A percentile compares a stretch with the other conserved stretches of the same genome.
Evolutionary conservation across 805 yeast genomes (phyloP).

Genomic region (Wickerhamomyces mucosus): DNA sequence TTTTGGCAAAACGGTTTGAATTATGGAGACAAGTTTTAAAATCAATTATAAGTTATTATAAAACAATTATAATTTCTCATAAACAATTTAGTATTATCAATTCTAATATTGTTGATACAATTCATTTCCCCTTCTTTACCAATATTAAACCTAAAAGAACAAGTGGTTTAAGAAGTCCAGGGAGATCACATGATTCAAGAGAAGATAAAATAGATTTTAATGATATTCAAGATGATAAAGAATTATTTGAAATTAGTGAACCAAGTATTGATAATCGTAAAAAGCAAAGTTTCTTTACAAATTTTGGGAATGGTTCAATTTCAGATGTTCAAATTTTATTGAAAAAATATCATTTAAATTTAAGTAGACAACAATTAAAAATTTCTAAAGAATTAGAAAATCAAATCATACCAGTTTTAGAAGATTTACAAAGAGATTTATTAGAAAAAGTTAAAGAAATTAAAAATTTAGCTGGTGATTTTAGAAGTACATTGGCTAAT

Average conservation of each 20-base stretch:
- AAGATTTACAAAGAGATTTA: conserved; percentile 63
- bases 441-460: conserved; percentile 79
- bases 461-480: conserved; percentile 70
- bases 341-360: conserved; percentile 55
- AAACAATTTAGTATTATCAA: conserved; percentile 82
- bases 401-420: conserved; percentile 57
- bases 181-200: conserved; percentile 2
- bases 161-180: background rate
- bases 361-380: conserved; percentile 46
- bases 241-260: conserved; percentile 26
- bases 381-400: conserved; percentile 47
- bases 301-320: conserved; percentile 63
- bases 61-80: conserved; percentile 71
- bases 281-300: conserved; percentile 49
- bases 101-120: conserved; percentile 68
- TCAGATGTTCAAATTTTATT: conserved; percentile 74
- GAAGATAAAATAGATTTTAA: background rate
- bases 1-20: conserved; percentile 69
- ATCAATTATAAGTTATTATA: conserved; percentile 64
- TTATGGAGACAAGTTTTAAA: conserved; percentile 80
- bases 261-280: conserved; percentile 16
- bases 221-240: conserved; percentile 20
- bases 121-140: conserved; percentile 34
- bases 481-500: conserved; percentile 60
- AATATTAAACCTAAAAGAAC: conserved; percentile 5